Base-by-base conservation (phyloP, 2,329 filamentous ascomycete species). In the Pezicula carpinea region DNA sequence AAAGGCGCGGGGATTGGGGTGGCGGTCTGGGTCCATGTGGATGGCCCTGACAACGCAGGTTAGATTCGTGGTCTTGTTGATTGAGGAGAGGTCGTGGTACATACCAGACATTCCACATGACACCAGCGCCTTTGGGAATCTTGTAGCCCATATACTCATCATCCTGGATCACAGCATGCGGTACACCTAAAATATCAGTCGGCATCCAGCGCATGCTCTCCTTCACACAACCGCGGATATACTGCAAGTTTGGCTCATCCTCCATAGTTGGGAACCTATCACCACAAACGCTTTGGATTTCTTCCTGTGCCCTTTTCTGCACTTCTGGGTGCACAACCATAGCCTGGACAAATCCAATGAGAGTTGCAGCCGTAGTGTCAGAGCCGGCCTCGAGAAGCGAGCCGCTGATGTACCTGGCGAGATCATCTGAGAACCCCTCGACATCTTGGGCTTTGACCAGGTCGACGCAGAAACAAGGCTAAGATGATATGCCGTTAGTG, bases 111-210 rank as follows among this genome's bases (percentile, higher is more conserved):
- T 63, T 55, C 45, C 67, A 59, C 17, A 77, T 55, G 5, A 79
- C 57, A 2, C 60, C 65, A 0, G 73, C 62, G 5, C 67, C 67
- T 47, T 69, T 69, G 7, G 75, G 74, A 38, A 79, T 72, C 19
- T 64, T 62, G 45, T 67, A 68, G 4, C 71, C 74, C 7, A 69
- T 59, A 51, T 74, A 74, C 26, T 63, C 52, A 47, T 73, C 66
- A 43, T 74, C 71, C 33, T 65, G 59, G 8, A 63, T 68, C 2
- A 68, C 62, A 10, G 67, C 66, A 46, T 74, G 56, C 23, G 56
- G 56, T 7, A 35, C 58, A 3, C 66, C 60, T 15, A 70, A 49
- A 5, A 69, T 64, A 10, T 62, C 62, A 23, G 66, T 66, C 13
- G 46, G 43, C n/a, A 44, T 41, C 49, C 49, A 59, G n/a, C 56